Evolutionary conservation across 2,329 filamentous ascomycete species (phyloP), one percentile per base, ranked within the genome.

Genomic region (Akanthomyces dipterigenus): DNA sequence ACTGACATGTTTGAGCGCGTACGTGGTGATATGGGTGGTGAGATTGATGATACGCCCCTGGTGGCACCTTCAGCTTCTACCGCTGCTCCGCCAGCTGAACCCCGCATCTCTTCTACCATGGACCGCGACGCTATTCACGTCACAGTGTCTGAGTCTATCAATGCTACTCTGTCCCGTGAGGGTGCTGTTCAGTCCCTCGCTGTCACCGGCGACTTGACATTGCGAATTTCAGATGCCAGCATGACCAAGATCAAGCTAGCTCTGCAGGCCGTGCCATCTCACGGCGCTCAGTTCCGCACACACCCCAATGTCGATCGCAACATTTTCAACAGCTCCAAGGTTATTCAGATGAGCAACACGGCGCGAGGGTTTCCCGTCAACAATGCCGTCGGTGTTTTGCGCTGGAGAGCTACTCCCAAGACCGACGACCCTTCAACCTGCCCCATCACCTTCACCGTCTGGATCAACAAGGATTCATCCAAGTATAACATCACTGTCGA

Each of bases 1-100:
- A 96, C 90, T 34, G 93, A 96, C 74, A 96, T 98, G 82, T 98
- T 96, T 73, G 93, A 98, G 76, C 90, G 93, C 70, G 93, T 99
- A 38, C 88, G 92, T 67, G 91, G 90, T 63, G 93, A 98, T 66
- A 82, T 98, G 72, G 93, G 92, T n/a, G 83, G 88, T 42, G 91
- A 96, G 71, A 86, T 86, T 42, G 92, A 96, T 72, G 88, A 92
- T 60, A 76, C 78, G 48, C 91, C 91, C 42, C 81, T 96, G 28
- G 87, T 93, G 20, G 79, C 85, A 36, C 80, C 81, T 42, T 76
- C 83, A 49, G 71, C 78, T 69, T 64, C 77, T 73, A 70, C 79
- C 65, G 70, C 80, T 64, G 83, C 82, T 63, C 79, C 83, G 55
- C 76, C 80, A 12, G 75, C 78, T 34, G 76, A 77, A 76, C 82